phyloP scores from a whole-genome alignment of 441 rosid species.

The Viola pubescens region DNA sequence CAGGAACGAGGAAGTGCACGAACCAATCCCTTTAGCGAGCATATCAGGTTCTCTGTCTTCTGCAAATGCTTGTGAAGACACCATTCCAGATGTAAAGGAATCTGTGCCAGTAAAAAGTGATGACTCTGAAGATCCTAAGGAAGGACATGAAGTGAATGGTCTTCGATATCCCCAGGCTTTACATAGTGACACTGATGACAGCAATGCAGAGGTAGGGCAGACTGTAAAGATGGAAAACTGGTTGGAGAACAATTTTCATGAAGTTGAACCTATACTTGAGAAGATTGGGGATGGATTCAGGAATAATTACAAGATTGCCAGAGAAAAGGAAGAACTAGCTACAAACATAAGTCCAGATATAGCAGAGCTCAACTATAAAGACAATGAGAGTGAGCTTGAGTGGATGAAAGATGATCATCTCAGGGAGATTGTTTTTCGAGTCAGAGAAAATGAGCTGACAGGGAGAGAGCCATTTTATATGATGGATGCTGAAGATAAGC shows the following conservation, averaged over 20 bases:
- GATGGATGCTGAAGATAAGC: conserved; percentile 64
- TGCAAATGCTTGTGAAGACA: conserved; percentile 19
- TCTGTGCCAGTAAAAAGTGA: conserved; percentile 20
- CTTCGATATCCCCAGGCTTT: conserved; percentile 12
- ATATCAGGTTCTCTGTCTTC: conserved; percentile 23
- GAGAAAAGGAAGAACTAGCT: conserved; percentile 38
- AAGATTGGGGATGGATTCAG: conserved; percentile 70
- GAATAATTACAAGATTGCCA: conserved; percentile 63
- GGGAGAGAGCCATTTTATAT: conserved; percentile 80
- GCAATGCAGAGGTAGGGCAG: conserved; percentile 22
- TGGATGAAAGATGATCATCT: conserved; percentile 91
- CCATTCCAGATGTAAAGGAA: conserved; percentile 17
- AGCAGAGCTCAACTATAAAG: conserved; percentile 34
- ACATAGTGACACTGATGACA: conserved; percentile 15
- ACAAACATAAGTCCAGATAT: conserved; percentile 27
- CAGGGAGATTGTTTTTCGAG: conserved; percentile 71
- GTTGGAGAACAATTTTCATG: conserved; percentile 61
- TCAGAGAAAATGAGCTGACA: conserved; percentile 79
- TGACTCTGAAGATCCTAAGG: conserved; percentile 18
- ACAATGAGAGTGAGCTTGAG: conserved; percentile 54
- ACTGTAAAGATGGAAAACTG: conserved; percentile 40
- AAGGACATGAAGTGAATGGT: conserved; percentile 15
- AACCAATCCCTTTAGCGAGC: conserved; percentile 21
- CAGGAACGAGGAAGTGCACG: conserved; percentile 17
- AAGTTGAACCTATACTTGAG: conserved; percentile 55